phyloP scores from a whole-genome alignment of 2,329 filamentous ascomycete genomes.

The Volutella citrinella region DNA sequence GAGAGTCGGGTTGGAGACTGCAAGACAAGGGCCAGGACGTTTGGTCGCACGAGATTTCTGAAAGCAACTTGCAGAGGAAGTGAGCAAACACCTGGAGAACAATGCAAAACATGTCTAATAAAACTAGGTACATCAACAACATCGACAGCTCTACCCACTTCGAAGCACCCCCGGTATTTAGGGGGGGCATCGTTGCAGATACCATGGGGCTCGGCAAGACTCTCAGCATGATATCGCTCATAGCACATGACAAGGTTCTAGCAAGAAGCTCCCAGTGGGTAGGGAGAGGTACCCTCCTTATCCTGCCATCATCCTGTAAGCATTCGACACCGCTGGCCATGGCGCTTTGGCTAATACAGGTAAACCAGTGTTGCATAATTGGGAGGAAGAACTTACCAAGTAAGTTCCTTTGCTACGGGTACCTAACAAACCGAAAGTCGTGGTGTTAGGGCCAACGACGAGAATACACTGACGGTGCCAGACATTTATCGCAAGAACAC shows the following conservation, averaged over 20 bases:
- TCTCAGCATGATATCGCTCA: too few relatives aligned
- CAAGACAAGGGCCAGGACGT: neutral
- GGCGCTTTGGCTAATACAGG: neutral
- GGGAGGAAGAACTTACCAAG: slow-evolving; percentile 1
- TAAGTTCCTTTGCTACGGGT: neutral
- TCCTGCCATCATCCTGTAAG: slow-evolving; percentile 1
- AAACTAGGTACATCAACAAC: slow-evolving; percentile 3
- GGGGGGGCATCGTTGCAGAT: slow-evolving; percentile 2
- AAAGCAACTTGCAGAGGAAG: too few relatives aligned
- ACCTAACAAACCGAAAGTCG: too few relatives aligned
- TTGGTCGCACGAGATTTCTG: neutral
- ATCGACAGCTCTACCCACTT: slow-evolving; percentile 1
- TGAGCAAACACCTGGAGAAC: too few relatives aligned
- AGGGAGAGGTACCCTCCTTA: neutral
- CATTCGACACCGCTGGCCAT: neutral
- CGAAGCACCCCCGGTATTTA: neutral
- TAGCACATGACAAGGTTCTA: neutral
- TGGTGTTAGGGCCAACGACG: too few relatives aligned
- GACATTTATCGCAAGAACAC: neutral
- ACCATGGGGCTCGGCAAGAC: slow-evolving; percentile 1
- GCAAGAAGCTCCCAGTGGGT: neutral
- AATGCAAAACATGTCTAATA: neutral
- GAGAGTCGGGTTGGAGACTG: slow-evolving; percentile 1
- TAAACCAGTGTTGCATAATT: slow-evolving; percentile 1
- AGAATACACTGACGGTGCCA: neutral